These are phyloP conservation scores for Trametes elegans DNA, from an alignment of 768 basidiomycete species.

Conservation along the genomic window DNA sequence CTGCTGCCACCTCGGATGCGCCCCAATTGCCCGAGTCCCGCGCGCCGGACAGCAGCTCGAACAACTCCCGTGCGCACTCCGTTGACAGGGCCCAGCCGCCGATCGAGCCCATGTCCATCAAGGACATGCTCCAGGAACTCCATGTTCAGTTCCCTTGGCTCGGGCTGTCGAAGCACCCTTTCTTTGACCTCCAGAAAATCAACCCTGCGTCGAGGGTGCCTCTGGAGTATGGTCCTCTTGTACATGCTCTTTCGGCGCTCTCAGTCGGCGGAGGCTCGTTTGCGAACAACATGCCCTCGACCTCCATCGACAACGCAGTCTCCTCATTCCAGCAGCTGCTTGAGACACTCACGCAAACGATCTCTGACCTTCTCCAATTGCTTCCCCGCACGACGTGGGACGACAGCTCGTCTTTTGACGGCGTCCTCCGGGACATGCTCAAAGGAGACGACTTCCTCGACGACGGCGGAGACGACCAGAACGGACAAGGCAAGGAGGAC, in stretches of 20 bases:
- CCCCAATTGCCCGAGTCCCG: conserved; percentile 37
- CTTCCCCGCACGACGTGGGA: conserved; percentile 90
- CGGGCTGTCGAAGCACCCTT: conserved; percentile 66
- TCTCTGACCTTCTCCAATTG: conserved; percentile 80
- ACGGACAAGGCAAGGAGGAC: conserved; percentile 65
- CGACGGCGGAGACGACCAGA: conserved; percentile 67
- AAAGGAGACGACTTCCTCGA: conserved; percentile 87
- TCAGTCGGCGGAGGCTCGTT: conserved; percentile 86
- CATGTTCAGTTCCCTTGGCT: conserved; percentile 57
- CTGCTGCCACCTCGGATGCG: conserved; percentile 49
- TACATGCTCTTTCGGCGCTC: conserved; percentile 81
- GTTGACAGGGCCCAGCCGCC: conserved; percentile 49
- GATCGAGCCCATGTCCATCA: conserved; percentile 48
- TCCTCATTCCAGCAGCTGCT: conserved; percentile 87
- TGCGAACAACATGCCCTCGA: conserved; percentile 78
- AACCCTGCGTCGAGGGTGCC: conserved; percentile 79
- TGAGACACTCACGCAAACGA: conserved; percentile 87
- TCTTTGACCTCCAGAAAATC: conserved; percentile 72
- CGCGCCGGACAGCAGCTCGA: conserved; percentile 46
- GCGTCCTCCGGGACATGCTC: conserved; percentile 83
- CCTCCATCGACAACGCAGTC: conserved; percentile 88
- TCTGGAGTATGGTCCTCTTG: conserved; percentile 80
- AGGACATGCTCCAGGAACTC: conserved; percentile 68
- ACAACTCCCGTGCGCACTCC: conserved; percentile 60
- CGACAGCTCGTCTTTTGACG: conserved; percentile 86